Evolutionary conservation across 306 rosid species (phyloP), one percentile per base, ranked within the genome.

Genomic region (Inga oerstediana): DNA sequence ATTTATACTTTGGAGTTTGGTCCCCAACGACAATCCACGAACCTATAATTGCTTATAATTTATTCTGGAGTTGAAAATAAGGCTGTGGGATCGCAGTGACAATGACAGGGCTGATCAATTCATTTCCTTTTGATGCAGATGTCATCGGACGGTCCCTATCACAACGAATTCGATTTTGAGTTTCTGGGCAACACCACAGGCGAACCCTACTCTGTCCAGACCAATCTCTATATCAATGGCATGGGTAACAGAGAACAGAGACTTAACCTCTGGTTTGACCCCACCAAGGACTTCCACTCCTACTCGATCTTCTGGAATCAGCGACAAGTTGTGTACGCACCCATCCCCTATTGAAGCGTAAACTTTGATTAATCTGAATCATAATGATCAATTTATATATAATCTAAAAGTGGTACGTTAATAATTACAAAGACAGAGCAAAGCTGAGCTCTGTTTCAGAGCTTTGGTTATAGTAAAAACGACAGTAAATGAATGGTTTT

Each of bases 241-340:
- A 92, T 87, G 1, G 99, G 99, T 4, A 96, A 96, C 65, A 84
- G 98, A 79, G 99, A 96, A 54, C 98, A 96, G 19, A 96, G 99
- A 37, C 86, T 96, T 12, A 77, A 94, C 84, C 99, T 96, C 11
- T 96, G 99, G 98, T 96, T 91, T 72, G 99, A 96, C 54, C 98
- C 99, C 19, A 81, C 99, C 16, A 74, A 59, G 24, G 99, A 92
- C 7, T 96, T 96, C 35, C 99, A 96, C 72, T 69, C 92, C 46
- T 96, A 94, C 87, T 85, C 97, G 5, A 83, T 96, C 54, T 92
- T 92, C 74, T 96, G 98, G 99, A 94, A 91, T 80, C 97, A 89
- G 75, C 97, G 93, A 49, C 99, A 91, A 87, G 98, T 96, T 77
- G 87, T 91, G 99, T 96, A 90, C 84, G 99, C 71, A 80, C 87